Conservation (phyloP, 192 early-diverging fungal species). For the Coemansia aciculifera region DNA sequence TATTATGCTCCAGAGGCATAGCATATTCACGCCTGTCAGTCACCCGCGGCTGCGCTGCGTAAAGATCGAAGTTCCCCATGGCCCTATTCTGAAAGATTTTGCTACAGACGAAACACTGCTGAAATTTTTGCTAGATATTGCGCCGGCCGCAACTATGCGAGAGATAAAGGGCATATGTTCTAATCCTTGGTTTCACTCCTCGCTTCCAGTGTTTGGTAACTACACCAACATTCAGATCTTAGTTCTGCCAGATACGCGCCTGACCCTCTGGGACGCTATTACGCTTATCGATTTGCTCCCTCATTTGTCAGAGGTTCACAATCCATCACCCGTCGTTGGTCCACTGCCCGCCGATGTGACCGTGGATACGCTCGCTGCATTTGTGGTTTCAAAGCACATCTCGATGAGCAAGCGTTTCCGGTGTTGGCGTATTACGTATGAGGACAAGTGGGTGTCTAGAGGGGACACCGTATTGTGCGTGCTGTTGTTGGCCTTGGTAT, state of each 20-base stretch:
- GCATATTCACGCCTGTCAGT: not conserved
- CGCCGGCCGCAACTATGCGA: not conserved
- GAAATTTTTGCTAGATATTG: not conserved
- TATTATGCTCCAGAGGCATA: constrained; percentile 2
- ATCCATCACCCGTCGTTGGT: not conserved
- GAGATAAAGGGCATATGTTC: not conserved
- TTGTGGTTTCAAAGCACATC: not conserved
- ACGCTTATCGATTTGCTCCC: not conserved
- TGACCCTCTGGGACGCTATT: not conserved
- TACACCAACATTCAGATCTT: not conserved
- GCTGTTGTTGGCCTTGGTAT: not conserved
- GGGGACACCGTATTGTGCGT: not conserved
- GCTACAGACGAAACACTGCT: not conserved
- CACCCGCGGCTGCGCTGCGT: not conserved
- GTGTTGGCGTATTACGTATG: not conserved
- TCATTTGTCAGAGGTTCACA: not conserved
- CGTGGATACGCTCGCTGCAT: not conserved
- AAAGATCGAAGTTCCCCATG: not conserved
- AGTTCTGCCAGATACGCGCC: not conserved
- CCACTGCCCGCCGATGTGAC: not conserved
- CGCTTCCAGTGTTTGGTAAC: not conserved
- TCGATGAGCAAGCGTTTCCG: not conserved
- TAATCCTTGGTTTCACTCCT: not conserved
- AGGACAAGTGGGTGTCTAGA: not conserved
- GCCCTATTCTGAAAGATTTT: not conserved